phyloP scores from a whole-genome alignment of 2,329 filamentous ascomycete species.

The Golovinomyces cichoracearum region DNA sequence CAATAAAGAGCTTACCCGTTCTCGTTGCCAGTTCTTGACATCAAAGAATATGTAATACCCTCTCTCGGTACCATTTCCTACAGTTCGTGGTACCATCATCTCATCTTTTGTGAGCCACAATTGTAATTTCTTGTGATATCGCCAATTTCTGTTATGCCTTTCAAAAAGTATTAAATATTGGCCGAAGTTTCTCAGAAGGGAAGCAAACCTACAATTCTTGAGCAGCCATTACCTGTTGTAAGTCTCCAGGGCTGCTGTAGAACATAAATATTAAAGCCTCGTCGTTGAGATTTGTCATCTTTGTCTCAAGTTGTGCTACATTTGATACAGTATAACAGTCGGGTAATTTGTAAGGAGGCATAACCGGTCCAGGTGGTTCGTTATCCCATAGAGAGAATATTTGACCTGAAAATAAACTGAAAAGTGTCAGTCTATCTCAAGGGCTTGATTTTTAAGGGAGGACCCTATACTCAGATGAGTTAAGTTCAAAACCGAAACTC shows the following conservation, averaged over 20 bases:
- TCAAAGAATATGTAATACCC: conserved; percentile 44
- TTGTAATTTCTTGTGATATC: conserved; percentile 41
- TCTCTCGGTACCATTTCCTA: conserved; percentile 33
- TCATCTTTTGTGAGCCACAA: conserved; percentile 44
- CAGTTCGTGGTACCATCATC: conserved; percentile 32
- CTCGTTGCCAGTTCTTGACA: conserved; percentile 33
- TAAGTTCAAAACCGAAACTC: conserved; percentile 30
- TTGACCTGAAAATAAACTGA: conserved; percentile 26
- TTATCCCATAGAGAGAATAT: conserved; percentile 36
- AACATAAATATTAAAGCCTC: conserved; percentile 46
- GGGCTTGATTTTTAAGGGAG: background rate
- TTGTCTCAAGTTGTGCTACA: conserved; percentile 36
- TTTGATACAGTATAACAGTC: conserved; percentile 44
- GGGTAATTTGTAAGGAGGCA: conserved; percentile 31
- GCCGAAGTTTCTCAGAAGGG: background rate
- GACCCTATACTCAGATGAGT: conserved; percentile 27
- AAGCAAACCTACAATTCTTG: conserved; percentile 28
- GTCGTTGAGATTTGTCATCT: conserved; percentile 40
- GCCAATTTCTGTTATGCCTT: conserved; percentile 38
- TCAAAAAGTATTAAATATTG: background rate
- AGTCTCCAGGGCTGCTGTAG: conserved; percentile 36
- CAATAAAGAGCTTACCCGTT: conserved; percentile 24
- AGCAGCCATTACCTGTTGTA: conserved; percentile 37
- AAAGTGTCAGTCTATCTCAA: conserved; percentile 5
- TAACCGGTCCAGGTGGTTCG: conserved; percentile 28